Conservation (phyloP, 2,329 filamentous ascomycete species). For the Rhynchosporium graminicola region DNA sequence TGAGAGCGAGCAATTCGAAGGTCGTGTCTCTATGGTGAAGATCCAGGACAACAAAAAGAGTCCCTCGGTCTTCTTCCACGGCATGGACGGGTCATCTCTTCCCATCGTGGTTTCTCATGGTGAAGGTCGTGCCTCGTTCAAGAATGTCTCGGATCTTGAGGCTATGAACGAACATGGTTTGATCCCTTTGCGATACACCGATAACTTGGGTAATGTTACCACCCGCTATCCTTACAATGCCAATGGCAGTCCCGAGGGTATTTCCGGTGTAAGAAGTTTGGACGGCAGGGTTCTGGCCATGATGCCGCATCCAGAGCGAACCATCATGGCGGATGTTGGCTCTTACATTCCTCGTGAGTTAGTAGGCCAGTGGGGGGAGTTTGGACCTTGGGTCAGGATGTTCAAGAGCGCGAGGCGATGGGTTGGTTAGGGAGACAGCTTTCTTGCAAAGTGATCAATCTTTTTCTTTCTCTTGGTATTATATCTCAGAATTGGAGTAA, state of each 20-base stretch:
- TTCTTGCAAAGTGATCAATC: not conserved
- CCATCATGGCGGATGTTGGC: constrained; percentile 65
- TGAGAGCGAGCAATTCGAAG: constrained; percentile 85
- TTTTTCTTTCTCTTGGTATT: not conserved
- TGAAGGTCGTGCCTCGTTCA: constrained; percentile 79
- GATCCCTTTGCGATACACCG: constrained; percentile 79
- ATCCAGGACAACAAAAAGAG: constrained; percentile 62
- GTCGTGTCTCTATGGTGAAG: constrained; percentile 80
- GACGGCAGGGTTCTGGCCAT: constrained; percentile 70
- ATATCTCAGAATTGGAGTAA: not conserved
- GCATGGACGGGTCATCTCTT: constrained; percentile 79
- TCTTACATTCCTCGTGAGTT: constrained; percentile 62
- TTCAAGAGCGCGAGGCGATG: constrained; percentile 74
- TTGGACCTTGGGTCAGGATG: constrained; percentile 69
- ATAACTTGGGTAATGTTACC: constrained; percentile 76
- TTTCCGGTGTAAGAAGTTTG: constrained; percentile 65
- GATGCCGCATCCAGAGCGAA: constrained; percentile 76
- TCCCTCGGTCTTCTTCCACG: constrained; percentile 83
- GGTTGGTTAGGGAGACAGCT: constrained; percentile 47
- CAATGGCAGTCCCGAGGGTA: constrained; percentile 69
- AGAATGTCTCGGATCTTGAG: constrained; percentile 52
- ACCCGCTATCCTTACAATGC: constrained; percentile 87
- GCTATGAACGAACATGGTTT: constrained; percentile 65
- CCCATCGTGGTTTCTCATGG: constrained; percentile 90
- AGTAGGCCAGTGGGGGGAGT: constrained; percentile 65